Evolutionary conservation across 1,139 yeast species (phyloP).

Genomic region (Diutina mesorugosa): DNA sequence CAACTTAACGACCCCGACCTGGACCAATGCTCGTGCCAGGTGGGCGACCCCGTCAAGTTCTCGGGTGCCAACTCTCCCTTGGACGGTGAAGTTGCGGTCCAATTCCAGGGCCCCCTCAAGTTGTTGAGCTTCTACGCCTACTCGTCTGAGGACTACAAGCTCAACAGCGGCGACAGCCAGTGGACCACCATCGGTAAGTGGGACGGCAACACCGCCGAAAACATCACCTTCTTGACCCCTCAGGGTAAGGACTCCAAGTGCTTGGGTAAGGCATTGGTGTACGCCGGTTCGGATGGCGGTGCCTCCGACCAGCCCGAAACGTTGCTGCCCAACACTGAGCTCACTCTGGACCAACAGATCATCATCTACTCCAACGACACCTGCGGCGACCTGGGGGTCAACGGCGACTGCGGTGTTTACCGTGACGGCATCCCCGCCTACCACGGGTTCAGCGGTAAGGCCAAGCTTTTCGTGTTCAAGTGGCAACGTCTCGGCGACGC

Average conservation of each 20-base stretch:
- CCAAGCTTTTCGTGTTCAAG: constrained; percentile 80
- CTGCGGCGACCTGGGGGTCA: constrained; percentile 39
- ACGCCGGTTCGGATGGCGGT: constrained; percentile 61
- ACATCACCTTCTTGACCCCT: constrained; percentile 73
- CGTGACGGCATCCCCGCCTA: constrained; percentile 80
- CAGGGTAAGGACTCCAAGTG: constrained; percentile 67
- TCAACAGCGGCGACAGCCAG: neutral
- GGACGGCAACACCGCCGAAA: constrained; percentile 25
- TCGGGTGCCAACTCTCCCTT: constrained; percentile 73
- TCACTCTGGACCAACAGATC: constrained; percentile 65
- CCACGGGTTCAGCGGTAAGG: constrained; percentile 74
- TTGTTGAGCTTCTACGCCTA: constrained; percentile 71
- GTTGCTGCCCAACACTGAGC: constrained; percentile 42
- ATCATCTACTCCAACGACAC: constrained; percentile 58
- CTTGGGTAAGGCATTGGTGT: constrained; percentile 84
- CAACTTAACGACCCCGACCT: constrained; percentile 36
- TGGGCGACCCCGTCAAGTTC: constrained; percentile 32
- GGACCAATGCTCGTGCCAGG: constrained; percentile 30
- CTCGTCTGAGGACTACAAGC: constrained; percentile 14
- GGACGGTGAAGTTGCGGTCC: constrained; percentile 81
- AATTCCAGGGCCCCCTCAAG: constrained; percentile 85
- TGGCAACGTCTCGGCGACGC: constrained; percentile 76
- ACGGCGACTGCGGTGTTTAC: constrained; percentile 74
- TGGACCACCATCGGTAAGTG: neutral
- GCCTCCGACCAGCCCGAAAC: constrained; percentile 54